A percentile compares a stretch with the other conserved stretches of the same genome.
phyloP scores from a whole-genome alignment of 352 stramenopile genomes.

The Globisporangium megalacanthum region DNA sequence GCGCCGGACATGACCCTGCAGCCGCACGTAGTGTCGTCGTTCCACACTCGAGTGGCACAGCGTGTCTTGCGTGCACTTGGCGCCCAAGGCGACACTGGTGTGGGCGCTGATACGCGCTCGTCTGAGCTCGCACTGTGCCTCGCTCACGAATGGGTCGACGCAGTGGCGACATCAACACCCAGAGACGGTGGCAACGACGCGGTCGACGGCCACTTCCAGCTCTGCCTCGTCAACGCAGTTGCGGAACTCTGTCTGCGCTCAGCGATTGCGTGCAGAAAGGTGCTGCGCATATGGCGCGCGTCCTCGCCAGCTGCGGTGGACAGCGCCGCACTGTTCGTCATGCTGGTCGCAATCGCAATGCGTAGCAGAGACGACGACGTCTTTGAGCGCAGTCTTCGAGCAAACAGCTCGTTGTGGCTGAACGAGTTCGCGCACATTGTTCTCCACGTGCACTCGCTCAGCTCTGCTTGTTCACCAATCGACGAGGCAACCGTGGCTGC shows the following conservation, averaged over 20 bases:
- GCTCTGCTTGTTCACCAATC: not conserved
- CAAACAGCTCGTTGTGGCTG: conserved; percentile 29
- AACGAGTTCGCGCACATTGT: conserved; percentile 19
- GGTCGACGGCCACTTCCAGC: conserved; percentile 16
- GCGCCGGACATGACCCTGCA: conserved; percentile 1
- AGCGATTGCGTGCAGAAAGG: not conserved
- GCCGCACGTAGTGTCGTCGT: not conserved
- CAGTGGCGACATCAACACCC: not conserved
- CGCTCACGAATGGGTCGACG: conserved; percentile 1
- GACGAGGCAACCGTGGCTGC: not conserved
- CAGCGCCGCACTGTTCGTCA: conserved; percentile 16
- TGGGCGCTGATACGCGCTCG: not conserved
- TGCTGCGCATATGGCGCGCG: conserved; percentile 6
- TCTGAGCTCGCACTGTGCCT: conserved; percentile 6
- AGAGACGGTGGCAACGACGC: not conserved
- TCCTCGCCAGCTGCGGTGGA: not conserved
- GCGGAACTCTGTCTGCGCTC: conserved; percentile 10
- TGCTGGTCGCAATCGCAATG: conserved; percentile 13
- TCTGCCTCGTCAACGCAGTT: conserved; percentile 21
- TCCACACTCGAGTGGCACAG: not conserved
- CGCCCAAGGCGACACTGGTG: not conserved
- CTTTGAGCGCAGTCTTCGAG: conserved; percentile 9
- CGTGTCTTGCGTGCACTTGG: conserved; percentile 1
- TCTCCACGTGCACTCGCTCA: conserved; percentile 9
- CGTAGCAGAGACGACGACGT: conserved; percentile 1